Percentiles rank a stretch among this genome's conserved stretches.
Conservation (phyloP, 176 grass and related monocot species). For the Rhynchospora tenuis region DNA sequence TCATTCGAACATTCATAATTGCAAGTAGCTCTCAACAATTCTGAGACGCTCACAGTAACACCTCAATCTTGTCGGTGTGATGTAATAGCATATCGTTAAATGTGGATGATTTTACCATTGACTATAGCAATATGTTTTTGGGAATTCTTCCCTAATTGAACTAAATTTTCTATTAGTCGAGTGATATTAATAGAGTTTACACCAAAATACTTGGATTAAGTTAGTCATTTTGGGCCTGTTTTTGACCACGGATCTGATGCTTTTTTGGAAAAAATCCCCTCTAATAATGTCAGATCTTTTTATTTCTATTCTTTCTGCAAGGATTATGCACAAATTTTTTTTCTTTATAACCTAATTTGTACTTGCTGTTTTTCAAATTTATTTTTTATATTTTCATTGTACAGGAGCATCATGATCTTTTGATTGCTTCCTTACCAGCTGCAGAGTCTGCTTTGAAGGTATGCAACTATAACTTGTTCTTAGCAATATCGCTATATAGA, state of each 20-base stretch:
- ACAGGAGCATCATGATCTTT: conserved; percentile 95
- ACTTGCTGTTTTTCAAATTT: conserved; percentile 17
- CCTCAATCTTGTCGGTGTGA: not conserved
- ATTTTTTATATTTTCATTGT: conserved; percentile 18
- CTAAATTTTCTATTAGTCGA: not conserved
- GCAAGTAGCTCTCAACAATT: not conserved
- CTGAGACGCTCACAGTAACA: not conserved
- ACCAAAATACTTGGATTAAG: not conserved
- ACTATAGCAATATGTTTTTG: not conserved
- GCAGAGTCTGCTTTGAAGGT: conserved; percentile 80
- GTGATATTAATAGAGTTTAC: not conserved
- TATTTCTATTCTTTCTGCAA: conserved; percentile 9
- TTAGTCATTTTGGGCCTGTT: not conserved
- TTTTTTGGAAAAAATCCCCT: not conserved
- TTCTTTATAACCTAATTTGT: conserved; percentile 17
- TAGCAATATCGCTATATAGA: not conserved
- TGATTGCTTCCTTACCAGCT: conserved; percentile 70
- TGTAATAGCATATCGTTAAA: not conserved
- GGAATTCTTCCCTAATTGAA: not conserved
- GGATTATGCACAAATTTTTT: conserved; percentile 16
- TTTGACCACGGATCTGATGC: not conserved
- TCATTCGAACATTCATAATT: not conserved
- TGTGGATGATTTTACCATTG: not conserved
- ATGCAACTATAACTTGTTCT: conserved; percentile 26
- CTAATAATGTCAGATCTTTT: not conserved